Base-by-base conservation (phyloP, 2,329 filamentous ascomycete genomes). In the Pseudovirgaria hyperparasitica region DNA sequence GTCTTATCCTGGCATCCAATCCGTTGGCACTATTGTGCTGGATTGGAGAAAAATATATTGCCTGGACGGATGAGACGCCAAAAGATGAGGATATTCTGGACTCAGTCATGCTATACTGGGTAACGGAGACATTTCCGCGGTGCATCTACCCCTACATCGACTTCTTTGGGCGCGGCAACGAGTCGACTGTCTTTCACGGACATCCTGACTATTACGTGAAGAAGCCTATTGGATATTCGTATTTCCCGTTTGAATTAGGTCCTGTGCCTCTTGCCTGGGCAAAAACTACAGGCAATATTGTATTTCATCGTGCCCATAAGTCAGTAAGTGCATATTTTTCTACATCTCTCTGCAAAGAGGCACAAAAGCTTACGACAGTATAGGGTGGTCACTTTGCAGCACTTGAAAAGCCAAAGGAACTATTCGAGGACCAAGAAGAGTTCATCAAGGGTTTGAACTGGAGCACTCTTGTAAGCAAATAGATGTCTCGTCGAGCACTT, bases 11-110 rank as follows among this genome's bases (percentile, higher is more conserved):
- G 1, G 52, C 60, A 3, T 52, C 63, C 4, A 70, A 54, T 18
- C 72, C 72, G 0, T 34, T 76, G 2, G 65, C 68, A 0, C 40
- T 76, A 12, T 54, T 77, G 2, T 58, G 63, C 5, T 77, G 71
- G 62, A 56, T 72, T 15, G 65, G 62, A 4, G 69, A 73, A 37
- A 72, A 72, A 41, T 65, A 67, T 30, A 45, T 67, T 1, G 60
- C 58, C 5, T 73, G 67, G 67, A 52, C 51, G 2, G 67, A 72
- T 33, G 36, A 45, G 4, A 59, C 59, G 1, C 37, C 48, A 1
- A 29, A 51, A 6, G 43, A 60, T 19, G 52, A 52, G 2, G n/a
- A n/a, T n/a, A 64, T 72, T 8, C 46, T 73, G 3, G 55, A 59
- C n/a, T 45, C 54, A 12, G 57, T 67, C 9, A 60, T 58, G 2